Evolutionary conservation across 371 early-diverging fungal genomes (phyloP).

Genomic region (Mucor indicus): DNA sequence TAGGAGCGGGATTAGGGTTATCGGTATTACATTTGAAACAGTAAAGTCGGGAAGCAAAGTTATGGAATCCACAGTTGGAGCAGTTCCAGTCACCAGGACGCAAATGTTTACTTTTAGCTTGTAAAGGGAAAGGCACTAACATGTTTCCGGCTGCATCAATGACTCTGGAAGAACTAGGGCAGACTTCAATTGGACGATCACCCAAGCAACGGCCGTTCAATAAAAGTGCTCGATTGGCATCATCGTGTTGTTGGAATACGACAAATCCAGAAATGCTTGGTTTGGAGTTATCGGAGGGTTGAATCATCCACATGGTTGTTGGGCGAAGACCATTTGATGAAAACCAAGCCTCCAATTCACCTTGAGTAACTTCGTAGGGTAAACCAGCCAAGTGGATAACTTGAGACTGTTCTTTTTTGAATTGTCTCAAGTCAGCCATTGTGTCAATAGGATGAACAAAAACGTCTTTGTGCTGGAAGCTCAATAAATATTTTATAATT

Average conservation of each 20-base stretch:
- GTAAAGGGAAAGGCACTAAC: slow-evolving; percentile 59
- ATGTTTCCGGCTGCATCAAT: slow-evolving; percentile 54
- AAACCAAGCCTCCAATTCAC: slow-evolving; percentile 68
- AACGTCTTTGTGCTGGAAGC: slow-evolving; percentile 55
- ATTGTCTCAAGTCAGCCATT: slow-evolving; percentile 60
- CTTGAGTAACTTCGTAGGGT: slow-evolving; percentile 62
- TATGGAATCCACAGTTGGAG: slow-evolving; percentile 68
- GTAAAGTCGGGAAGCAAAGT: slow-evolving; percentile 66
- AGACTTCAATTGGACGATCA: slow-evolving; percentile 65
- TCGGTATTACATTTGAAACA: slow-evolving; percentile 71
- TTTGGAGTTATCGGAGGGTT: slow-evolving; percentile 42
- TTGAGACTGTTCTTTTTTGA: slow-evolving; percentile 64
- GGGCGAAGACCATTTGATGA: slow-evolving; percentile 57
- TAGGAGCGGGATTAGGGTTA: slow-evolving; percentile 39
- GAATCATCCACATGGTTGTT: slow-evolving; percentile 54
- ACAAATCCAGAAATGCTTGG: slow-evolving; percentile 63
- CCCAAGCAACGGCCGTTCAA: slow-evolving; percentile 69
- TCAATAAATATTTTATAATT: slow-evolving; percentile 52
- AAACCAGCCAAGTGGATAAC: slow-evolving; percentile 64
- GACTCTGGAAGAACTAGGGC: slow-evolving; percentile 57
- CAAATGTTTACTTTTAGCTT: slow-evolving; percentile 34
- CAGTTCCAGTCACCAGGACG: slow-evolving; percentile 82
- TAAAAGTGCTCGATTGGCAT: slow-evolving; percentile 60
- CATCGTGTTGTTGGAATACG: slow-evolving; percentile 54
- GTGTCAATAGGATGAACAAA: slow-evolving; percentile 70